These are phyloP conservation scores for Nigrospora oryzae DNA, from an alignment of 2,329 filamentous ascomycete genomes.

Conservation along the genomic window DNA sequence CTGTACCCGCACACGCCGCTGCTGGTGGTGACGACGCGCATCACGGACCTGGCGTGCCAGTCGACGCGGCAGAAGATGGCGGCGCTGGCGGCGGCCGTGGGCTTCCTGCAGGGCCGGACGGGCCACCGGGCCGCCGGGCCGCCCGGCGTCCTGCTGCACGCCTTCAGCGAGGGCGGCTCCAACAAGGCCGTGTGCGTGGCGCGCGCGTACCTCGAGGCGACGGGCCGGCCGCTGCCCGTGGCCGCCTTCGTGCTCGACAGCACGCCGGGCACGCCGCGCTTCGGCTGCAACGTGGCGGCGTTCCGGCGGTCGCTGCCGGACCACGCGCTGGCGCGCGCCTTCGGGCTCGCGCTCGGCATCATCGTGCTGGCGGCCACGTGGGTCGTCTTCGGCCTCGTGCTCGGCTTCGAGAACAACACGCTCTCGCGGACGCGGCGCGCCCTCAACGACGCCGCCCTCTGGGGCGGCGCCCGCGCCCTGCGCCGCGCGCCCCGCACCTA, in stretches of 20 bases:
- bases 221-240: slow-evolving; percentile 24
- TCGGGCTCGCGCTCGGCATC: slow-evolving; percentile 7
- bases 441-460: slow-evolving; percentile 10
- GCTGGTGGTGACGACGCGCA: slow-evolving; percentile 28
- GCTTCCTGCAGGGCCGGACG: slow-evolving; percentile 2
- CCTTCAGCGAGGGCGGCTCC: slow-evolving; percentile 41
- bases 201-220: slow-evolving; percentile 21
- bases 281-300: slow-evolving; percentile 8
- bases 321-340: slow-evolving; percentile 1
- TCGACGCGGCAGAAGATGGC: slow-evolving; percentile 2
- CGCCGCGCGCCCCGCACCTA: slow-evolving; percentile 8
- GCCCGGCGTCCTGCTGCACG: slow-evolving; percentile 27
- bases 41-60: slow-evolving; percentile 21
- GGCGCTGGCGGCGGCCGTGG: neutral
- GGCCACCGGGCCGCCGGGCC: neutral
- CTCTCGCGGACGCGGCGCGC: slow-evolving; percentile 10
- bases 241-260: slow-evolving; percentile 33
- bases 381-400: slow-evolving; percentile 4
- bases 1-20: slow-evolving; percentile 32
- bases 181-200: slow-evolving; percentile 28
- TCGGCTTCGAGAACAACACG: slow-evolving; percentile 8
- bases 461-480: slow-evolving; percentile 1
- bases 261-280: slow-evolving; percentile 27
- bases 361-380: slow-evolving; percentile 7
- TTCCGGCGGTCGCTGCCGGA: slow-evolving; percentile 7